Evolutionary conservation across 306 rosid genomes (phyloP).

Genomic region (Sophora flavescens): DNA sequence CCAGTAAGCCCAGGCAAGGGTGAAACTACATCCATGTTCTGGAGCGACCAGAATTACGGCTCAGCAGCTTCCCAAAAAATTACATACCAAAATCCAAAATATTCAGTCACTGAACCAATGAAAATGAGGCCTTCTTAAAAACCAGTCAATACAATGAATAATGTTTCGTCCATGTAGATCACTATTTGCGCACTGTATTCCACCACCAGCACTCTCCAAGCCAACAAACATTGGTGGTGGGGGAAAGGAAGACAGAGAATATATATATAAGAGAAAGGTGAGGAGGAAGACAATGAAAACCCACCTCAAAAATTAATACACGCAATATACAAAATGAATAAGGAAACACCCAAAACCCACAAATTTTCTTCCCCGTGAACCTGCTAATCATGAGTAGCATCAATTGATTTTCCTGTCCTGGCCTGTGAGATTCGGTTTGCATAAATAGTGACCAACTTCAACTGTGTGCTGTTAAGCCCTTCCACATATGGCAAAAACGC

Average conservation of each 20-base stretch:
- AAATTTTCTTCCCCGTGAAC: conserved; percentile 43
- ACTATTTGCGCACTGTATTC: conserved; percentile 62
- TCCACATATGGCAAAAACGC: conserved; percentile 79
- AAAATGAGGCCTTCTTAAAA: conserved; percentile 40
- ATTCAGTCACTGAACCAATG: conserved; percentile 8
- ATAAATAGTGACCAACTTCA: conserved; percentile 80
- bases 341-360: conserved; percentile 51
- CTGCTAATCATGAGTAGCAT: conserved; percentile 59
- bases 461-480: conserved; percentile 81
- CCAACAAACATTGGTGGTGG: conserved; percentile 49
- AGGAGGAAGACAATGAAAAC: conserved; percentile 48
- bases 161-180: conserved; percentile 56
- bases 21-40: neutral
- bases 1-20: neutral
- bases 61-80: neutral
- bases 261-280: conserved; percentile 41
- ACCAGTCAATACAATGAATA: conserved; percentile 58
- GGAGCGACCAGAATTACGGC: conserved; percentile 5
- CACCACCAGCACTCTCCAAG: conserved; percentile 63
- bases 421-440: conserved; percentile 89
- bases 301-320: conserved; percentile 66
- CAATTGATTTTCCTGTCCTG: conserved; percentile 64
- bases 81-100: neutral
- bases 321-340: conserved; percentile 77
- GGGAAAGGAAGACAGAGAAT: conserved; percentile 43